Conservation (phyloP, 495 filamentous ascomycete genomes). For the Penicillium tannophilum region DNA sequence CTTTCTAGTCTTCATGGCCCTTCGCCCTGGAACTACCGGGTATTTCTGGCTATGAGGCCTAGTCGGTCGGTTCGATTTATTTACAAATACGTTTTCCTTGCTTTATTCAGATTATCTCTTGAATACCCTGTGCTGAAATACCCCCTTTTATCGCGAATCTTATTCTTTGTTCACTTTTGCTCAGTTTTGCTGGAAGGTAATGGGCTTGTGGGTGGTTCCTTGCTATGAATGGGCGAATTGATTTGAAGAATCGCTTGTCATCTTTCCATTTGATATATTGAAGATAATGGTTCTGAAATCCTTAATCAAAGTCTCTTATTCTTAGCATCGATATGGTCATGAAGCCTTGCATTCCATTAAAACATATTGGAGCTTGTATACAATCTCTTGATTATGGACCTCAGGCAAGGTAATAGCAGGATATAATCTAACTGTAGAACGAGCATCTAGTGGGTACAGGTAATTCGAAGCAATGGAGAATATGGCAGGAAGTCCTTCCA, state of each 20-base stretch:
- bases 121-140: neutral
- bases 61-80: neutral
- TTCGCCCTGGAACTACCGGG: neutral
- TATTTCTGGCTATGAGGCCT: neutral
- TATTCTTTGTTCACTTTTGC: neutral
- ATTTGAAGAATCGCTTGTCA: neutral
- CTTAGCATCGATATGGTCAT: neutral
- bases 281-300: neutral
- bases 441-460: too few species aligned
- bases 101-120: neutral
- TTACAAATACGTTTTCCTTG: neutral
- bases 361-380: too few species aligned
- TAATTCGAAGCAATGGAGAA: too few species aligned
- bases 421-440: too few species aligned
- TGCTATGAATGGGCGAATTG: neutral
- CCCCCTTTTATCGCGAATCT: neutral
- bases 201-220: neutral
- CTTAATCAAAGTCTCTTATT: neutral
- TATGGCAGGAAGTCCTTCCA: too few species aligned
- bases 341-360: too few species aligned
- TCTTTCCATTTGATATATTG: neutral
- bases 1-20: conserved; percentile 29
- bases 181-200: neutral
- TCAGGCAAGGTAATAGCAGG: too few species aligned
- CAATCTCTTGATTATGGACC: too few species aligned